Base-by-base conservation (phyloP, 768 basidiomycete genomes). In the Kwoniella europaea region DNA sequence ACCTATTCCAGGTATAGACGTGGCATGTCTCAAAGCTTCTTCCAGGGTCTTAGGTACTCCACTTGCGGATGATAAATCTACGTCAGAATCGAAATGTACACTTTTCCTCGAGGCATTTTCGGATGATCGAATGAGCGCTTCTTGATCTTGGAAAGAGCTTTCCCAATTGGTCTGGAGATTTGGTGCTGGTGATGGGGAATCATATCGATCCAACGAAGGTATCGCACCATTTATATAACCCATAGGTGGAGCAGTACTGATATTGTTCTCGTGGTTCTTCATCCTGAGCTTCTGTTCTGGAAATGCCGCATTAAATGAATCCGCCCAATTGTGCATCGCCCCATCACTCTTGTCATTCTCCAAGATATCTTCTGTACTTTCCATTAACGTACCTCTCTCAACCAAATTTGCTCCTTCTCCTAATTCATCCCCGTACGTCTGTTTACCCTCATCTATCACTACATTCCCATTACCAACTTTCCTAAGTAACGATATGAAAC, bases 71-170 rank as follows among this genome's bases (percentile, higher is more conserved):
- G 35, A 35, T 35, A 35, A 35, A 9, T 63, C 63, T 41, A 41
- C 44, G 24, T 60, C 22, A 15, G 71, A 58, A 43, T 68, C 57
- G 69, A 80, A 80, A 63, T 80, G 79, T 4, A 80, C 79, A 24
- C 67, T 74, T 57, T 76, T 80, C 3, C 71, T 55, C 1, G 69
- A 65, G 46, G 18, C 16, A 20, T 24, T 43, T 15, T 66, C 63
- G 59, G 57, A 71, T 55, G 71, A 57, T 63, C 70, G 65, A 16
- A 77, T 35, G 18, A 77, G 58, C 20, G 76, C 75, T 54, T 77
- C 74, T 74, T 79, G 79, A 66, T 75, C 76, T 6, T 29, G 16
- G 54, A 71, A 76, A 4, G 60, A 44, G 10, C 56, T 13, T n/a
- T 67, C 65, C 65, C 65, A 67, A 18, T 54, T 44, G 0, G 56